Percentiles rank a stretch among this genome's conserved stretches.
phyloP scores from a whole-genome alignment of 2,329 filamentous ascomycete species.

The Fusarium anthophilum region DNA sequence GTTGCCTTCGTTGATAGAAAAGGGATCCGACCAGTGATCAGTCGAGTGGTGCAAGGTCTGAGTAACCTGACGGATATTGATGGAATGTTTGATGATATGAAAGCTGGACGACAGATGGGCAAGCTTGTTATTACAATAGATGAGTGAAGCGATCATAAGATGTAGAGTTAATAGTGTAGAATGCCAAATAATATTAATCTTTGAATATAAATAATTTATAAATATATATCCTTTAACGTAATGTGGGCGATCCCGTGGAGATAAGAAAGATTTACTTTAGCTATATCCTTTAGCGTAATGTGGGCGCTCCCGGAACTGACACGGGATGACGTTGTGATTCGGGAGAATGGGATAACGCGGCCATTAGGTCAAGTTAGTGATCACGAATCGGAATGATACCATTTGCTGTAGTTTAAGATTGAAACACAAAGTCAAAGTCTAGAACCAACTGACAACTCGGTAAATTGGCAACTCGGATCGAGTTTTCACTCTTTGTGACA shows the following conservation, averaged over 20 bases:
- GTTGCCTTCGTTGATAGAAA: not conserved
- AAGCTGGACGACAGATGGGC: not conserved
- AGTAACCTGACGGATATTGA: accelerated
- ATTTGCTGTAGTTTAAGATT: not conserved
- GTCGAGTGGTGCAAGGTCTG: not conserved
- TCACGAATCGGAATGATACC: not conserved
- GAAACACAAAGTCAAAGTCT: not conserved
- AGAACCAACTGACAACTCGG: not conserved
- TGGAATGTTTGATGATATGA: not conserved
- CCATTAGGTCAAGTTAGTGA: not conserved
- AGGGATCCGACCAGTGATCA: not conserved
- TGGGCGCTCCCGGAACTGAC: not conserved
- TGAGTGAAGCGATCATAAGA: not conserved
- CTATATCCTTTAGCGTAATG: not conserved
- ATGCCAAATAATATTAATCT: accelerated
- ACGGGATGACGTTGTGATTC: not conserved
- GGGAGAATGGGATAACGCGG: not conserved
- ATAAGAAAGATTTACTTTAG: not conserved
- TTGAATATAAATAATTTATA: too few species aligned
- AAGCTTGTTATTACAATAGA: not conserved
- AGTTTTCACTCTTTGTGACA: not conserved
- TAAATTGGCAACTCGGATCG: not conserved
- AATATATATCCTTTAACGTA: too few species aligned
- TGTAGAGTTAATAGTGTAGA: not conserved
- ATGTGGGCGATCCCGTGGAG: too few species aligned